A percentile compares a stretch with the other conserved stretches of the same genome.
Evolutionary conservation across 2,329 filamentous ascomycete species (phyloP).

Genomic region (Ophiostoma himal-ulmi): DNA sequence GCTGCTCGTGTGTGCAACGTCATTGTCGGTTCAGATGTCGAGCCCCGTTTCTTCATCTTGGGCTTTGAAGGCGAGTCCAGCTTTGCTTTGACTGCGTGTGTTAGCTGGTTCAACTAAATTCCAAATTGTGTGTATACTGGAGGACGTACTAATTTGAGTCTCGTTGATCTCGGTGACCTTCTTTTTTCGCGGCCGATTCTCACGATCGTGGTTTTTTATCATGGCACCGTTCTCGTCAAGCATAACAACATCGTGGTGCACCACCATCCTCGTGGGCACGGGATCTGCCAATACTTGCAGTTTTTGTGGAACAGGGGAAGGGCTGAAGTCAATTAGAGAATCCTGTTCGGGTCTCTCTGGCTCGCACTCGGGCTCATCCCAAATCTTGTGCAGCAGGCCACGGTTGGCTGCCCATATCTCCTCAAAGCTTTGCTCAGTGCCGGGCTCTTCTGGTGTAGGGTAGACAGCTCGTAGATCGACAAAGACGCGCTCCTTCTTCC

Average conservation of each 20-base stretch:
- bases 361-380: slow-evolving; percentile 38
- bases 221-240: slow-evolving; percentile 57
- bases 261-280: slow-evolving; percentile 35
- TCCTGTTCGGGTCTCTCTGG: background rate
- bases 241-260: slow-evolving; percentile 41
- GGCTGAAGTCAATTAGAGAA: slow-evolving; percentile 13
- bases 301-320: slow-evolving; percentile 29
- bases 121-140: no score
- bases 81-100: slow-evolving; percentile 73
- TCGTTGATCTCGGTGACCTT: slow-evolving; percentile 80
- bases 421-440: slow-evolving; percentile 81
- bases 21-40: slow-evolving; percentile 79
- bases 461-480: slow-evolving; percentile 83
- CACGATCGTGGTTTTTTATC: slow-evolving; percentile 26
- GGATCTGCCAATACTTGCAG: slow-evolving; percentile 31
- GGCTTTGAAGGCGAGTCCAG: slow-evolving; percentile 81
- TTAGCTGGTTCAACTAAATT: background rate
- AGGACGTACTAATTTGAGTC: slow-evolving; percentile 75
- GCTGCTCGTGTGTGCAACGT: slow-evolving; percentile 92
- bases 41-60: slow-evolving; percentile 72
- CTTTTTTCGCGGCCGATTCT: slow-evolving; percentile 55
- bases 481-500: slow-evolving; percentile 78
- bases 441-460: slow-evolving; percentile 64
- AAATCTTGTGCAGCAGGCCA: slow-evolving; percentile 59
- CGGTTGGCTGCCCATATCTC: slow-evolving; percentile 75